Conservation (phyloP, 163 green algal genomes). For the Scenedesmus sp. region DNA sequence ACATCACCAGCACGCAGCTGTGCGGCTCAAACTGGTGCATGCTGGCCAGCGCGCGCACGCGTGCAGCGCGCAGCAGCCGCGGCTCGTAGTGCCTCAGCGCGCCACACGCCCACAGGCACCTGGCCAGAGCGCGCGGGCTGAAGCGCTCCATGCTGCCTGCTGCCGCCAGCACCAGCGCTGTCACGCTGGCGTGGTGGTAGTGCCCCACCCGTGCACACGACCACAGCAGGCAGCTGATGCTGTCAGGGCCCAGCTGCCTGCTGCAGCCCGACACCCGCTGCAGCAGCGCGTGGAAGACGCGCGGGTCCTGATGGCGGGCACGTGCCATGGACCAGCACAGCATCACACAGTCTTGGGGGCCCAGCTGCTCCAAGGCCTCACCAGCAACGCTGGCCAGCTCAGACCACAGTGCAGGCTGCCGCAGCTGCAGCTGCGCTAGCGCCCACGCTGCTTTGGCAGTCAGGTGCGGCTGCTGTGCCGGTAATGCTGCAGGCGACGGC, state of each 20-base stretch:
- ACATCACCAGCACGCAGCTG: slow-evolving; percentile 12
- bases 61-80: slow-evolving; percentile 43
- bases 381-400: slow-evolving; percentile 43
- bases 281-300: slow-evolving; percentile 10
- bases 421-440: slow-evolving; percentile 21
- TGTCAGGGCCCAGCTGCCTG: slow-evolving; percentile 23
- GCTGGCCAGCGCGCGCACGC: slow-evolving; percentile 28
- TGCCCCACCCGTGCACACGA: slow-evolving; percentile 12
- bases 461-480: neutral
- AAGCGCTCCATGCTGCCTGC: slow-evolving; percentile 45
- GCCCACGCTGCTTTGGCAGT: neutral
- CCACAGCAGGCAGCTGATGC: slow-evolving; percentile 49
- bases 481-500: slow-evolving; percentile 25
- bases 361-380: slow-evolving; percentile 12
- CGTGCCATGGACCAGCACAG: slow-evolving; percentile 34
- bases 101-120: slow-evolving; percentile 27
- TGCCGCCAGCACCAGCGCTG: slow-evolving; percentile 19
- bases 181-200: slow-evolving; percentile 34
- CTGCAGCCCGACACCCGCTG: neutral
- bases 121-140: slow-evolving; percentile 9
- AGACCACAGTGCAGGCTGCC: neutral
- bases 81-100: slow-evolving; percentile 45
- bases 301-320: neutral
- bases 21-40: slow-evolving; percentile 31
- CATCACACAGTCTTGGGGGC: slow-evolving; percentile 24